These are phyloP conservation scores for Ustilago loliicola DNA, from an alignment of 1,284 basidiomycete species.

Conservation along the genomic window DNA sequence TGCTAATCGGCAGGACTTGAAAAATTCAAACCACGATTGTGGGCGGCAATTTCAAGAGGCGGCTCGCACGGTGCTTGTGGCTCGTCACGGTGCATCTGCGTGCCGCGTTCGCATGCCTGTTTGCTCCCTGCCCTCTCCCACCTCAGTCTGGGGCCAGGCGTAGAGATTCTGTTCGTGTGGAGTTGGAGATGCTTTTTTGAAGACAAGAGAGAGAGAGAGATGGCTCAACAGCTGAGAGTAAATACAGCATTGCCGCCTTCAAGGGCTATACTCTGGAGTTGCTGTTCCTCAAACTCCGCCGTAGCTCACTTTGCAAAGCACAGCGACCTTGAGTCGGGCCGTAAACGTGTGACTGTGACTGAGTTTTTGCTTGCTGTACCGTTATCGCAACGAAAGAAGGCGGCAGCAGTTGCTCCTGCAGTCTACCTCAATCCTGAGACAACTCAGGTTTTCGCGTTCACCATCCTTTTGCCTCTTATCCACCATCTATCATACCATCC, in stretches of 20 bases:
- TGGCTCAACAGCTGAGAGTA: conserved; percentile 12
- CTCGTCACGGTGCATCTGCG: conserved; percentile 18
- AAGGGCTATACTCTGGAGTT: neutral
- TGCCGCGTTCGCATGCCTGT: conserved; percentile 9
- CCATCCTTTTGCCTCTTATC: neutral
- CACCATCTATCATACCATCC: conserved; percentile 13
- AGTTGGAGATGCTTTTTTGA: neutral
- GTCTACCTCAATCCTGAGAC: conserved; percentile 13
- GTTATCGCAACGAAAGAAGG: conserved; percentile 1
- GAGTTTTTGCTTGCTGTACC: neutral
- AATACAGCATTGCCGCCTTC: conserved; percentile 8
- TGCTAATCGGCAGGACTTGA: conserved; percentile 2
- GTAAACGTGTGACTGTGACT: neutral
- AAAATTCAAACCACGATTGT: neutral
- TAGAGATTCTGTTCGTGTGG: neutral
- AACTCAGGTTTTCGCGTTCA: conserved; percentile 9
- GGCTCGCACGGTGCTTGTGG: conserved; percentile 7
- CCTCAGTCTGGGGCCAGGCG: neutral
- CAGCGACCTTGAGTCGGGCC: neutral
- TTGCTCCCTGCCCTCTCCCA: no score
- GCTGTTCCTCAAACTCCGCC: conserved; percentile 7
- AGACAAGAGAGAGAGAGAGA: neutral
- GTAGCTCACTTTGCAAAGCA: conserved; percentile 1
- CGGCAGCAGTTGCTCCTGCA: neutral
- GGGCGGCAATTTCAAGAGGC: conserved; percentile 3